Evolutionary conservation across 345 rosid genomes (phyloP), one percentile per base, ranked within the genome.

Genomic region (Hibiscus tridactylites): DNA sequence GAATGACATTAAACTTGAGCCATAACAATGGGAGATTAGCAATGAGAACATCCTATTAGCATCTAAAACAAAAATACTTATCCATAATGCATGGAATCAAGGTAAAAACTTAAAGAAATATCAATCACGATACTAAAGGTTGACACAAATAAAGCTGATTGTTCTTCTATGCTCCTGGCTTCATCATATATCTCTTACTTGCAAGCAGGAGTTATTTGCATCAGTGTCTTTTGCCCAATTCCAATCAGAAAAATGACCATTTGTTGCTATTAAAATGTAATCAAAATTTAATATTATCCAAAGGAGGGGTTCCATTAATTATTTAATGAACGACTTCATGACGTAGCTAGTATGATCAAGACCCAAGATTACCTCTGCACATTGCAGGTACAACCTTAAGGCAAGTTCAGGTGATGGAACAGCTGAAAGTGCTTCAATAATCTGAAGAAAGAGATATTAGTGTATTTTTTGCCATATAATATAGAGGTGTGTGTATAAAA

Each of bases 321-420:
- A 46, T 59, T 11, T 49, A 15, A 21, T 26, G 42, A 66, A 47
- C 1, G 24, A 12, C 19, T 57, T 67, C 31, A 50, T 71, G 65
- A 53, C 15, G 61, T 44, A 19, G 46, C 1, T 10, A 44, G 35
- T 21, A 52, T 19, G 11, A 61, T 60, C 33, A 58, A 39, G 64
- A 37, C 53, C 28, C 15, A 29, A 61, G 70, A 59, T 76, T 87
- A 93, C 98, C 97, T 93, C 96, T 49, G 96, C 97, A 78, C 98
- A 91, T 61, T 91, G 90, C 58, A 93, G 87, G 79, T 86, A 89
- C 78, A 93, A 78, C 78, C 92, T 79, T 73, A 93, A 82, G 53
- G 96, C 97, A 76, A 88, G 75, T 81, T 93, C 98, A 78, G 98
- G 97, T 15, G 86, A 83, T 65, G 90, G 88, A 77, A 89, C 84